Percentiles rank a stretch among this genome's conserved stretches.
Conservation (phyloP, 331 rosid genomes). For the Quercus tomentella region DNA sequence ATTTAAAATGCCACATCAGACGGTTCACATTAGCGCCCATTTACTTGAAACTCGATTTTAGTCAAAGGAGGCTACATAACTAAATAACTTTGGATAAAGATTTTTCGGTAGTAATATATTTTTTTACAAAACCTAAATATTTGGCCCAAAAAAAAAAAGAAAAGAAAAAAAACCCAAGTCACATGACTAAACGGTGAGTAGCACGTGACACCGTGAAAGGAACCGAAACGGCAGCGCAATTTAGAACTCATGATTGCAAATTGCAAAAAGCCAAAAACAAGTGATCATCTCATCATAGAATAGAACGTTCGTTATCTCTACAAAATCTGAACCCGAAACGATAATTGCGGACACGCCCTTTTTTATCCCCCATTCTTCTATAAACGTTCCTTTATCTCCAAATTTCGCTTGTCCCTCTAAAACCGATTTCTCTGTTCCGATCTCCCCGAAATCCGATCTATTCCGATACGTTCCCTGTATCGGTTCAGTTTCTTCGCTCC, state of each 20-base stretch:
- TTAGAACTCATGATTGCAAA: too few species aligned
- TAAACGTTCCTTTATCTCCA: background rate
- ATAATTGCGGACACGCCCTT: background rate
- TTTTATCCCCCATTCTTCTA: background rate
- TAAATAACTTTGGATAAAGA: too few species aligned
- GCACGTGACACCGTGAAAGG: background rate
- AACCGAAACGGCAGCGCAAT: background rate
- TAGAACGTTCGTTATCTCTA: background rate
- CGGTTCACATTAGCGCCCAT: too few species aligned
- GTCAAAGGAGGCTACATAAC: fast-evolving
- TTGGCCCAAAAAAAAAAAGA: background rate
- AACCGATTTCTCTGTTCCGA: background rate
- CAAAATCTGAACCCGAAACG: background rate
- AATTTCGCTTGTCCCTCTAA: background rate
- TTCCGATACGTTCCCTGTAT: background rate
- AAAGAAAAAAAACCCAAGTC: background rate
- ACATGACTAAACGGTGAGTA: background rate
- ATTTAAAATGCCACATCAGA: too few species aligned
- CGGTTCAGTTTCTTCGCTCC: background rate
- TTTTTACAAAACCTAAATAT: too few species aligned
- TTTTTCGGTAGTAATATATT: too few species aligned
- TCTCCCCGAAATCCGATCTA: background rate
- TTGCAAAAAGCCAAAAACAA: too few species aligned
- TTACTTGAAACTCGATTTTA: too few species aligned
- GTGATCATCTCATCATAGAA: too few species aligned